These are phyloP conservation scores for Sporothrix mexicana DNA, from an alignment of 2,329 filamentous ascomycete genomes.

Conservation along the genomic window DNA sequence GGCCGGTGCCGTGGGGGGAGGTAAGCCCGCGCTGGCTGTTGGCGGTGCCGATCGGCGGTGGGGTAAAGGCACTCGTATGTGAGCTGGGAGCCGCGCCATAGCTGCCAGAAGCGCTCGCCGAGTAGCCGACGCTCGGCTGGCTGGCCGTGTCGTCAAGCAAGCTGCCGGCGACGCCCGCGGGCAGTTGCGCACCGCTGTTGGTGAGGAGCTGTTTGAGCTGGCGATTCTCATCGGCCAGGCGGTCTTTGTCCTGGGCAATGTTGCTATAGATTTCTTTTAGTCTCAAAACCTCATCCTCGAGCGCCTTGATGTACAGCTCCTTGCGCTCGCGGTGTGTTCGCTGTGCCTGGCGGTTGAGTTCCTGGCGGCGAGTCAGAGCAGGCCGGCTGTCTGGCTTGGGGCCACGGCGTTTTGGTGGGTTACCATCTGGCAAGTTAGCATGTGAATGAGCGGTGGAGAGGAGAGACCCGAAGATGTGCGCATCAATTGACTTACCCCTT, in stretches of 20 bases:
- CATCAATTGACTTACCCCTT: constrained; percentile 60
- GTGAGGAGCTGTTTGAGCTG: constrained; percentile 66
- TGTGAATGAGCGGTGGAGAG: too few species aligned
- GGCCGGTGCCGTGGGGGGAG: constrained; percentile 26
- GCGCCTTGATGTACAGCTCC: constrained; percentile 90
- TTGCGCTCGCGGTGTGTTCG: constrained; percentile 97
- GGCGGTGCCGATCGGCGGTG: constrained; percentile 46
- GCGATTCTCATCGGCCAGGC: constrained; percentile 77
- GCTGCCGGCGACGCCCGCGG: constrained; percentile 36
- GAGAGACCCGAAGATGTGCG: neutral
- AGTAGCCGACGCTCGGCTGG: constrained; percentile 56
- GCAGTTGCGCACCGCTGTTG: constrained; percentile 57
- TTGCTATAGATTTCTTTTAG: constrained; percentile 84
- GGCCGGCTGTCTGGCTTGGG: constrained; percentile 97
- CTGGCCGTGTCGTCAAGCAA: constrained; percentile 52
- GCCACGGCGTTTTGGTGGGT: constrained; percentile 84
- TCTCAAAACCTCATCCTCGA: constrained; percentile 89
- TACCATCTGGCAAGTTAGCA: constrained; percentile 75
- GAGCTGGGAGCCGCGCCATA: constrained; percentile 57
- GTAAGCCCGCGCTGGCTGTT: constrained; percentile 38
- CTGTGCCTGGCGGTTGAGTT: constrained; percentile 89
- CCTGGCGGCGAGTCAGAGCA: constrained; percentile 87
- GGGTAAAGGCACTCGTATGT: constrained; percentile 53
- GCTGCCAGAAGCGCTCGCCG: constrained; percentile 67
- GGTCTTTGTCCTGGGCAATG: constrained; percentile 75